phyloP scores from a whole-genome alignment of 495 filamentous ascomycete genomes.

The Aspergillus kassunensis region DNA sequence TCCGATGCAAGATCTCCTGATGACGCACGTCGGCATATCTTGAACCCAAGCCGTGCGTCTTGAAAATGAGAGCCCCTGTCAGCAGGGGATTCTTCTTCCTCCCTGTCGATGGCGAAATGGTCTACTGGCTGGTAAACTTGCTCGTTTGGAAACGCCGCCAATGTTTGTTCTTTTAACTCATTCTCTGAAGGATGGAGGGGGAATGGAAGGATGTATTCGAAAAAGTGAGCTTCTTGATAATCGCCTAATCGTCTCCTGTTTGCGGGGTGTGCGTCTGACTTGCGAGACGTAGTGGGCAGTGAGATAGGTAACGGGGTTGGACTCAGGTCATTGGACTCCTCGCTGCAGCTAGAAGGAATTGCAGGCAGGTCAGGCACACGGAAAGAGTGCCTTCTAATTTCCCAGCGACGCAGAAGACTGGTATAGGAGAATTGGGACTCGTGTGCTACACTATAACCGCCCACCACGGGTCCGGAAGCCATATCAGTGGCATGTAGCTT shows the following conservation, averaged over 20 bases:
- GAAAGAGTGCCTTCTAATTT: conserved; percentile 50
- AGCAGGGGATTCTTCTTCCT: conserved; percentile 39
- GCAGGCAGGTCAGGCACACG: conserved; percentile 48
- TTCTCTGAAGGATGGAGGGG: conserved; percentile 72
- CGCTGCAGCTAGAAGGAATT: conserved; percentile 55
- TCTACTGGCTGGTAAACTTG: conserved; percentile 58
- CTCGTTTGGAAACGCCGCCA: conserved; percentile 67
- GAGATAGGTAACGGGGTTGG: conserved; percentile 48
- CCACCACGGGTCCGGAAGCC: neutral
- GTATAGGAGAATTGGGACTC: conserved; percentile 49
- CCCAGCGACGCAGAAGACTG: conserved; percentile 36
- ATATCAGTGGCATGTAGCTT: conserved; percentile 1
- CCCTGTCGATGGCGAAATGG: conserved; percentile 55
- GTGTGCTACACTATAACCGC: conserved; percentile 3
- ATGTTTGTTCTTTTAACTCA: conserved; percentile 63
- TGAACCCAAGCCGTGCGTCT: conserved; percentile 29
- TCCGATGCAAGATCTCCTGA: conserved; percentile 49
- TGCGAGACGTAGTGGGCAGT: conserved; percentile 37
- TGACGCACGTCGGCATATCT: conserved; percentile 39
- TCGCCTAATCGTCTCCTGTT: conserved; percentile 41
- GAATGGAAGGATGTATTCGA: conserved; percentile 69
- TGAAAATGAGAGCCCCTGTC: conserved; percentile 36
- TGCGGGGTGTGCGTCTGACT: conserved; percentile 34
- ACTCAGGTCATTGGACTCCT: conserved; percentile 46
- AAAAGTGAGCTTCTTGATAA: conserved; percentile 67